These are phyloP conservation scores for Davidsoniella virescens DNA, from an alignment of 2,329 filamentous ascomycete genomes.

Conservation along the genomic window DNA sequence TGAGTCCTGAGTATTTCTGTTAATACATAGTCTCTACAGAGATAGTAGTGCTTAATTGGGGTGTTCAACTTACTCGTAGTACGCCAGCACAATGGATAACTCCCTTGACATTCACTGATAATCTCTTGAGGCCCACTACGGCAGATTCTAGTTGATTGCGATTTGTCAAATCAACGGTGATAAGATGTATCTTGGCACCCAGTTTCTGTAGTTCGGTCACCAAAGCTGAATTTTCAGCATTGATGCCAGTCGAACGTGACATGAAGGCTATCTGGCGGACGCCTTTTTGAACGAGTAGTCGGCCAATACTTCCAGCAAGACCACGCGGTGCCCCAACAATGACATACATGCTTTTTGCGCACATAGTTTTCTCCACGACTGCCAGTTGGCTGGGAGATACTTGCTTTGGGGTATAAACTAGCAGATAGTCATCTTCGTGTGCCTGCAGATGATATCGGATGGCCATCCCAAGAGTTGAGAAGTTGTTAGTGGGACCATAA, in stretches of 20 bases:
- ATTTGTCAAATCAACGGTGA: conserved; percentile 29
- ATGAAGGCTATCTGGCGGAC: conserved; percentile 36
- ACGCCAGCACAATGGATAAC: conserved; percentile 24
- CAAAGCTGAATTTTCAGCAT: conserved; percentile 18
- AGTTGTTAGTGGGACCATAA: no score
- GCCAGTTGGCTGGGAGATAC: conserved; percentile 5
- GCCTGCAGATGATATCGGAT: no score
- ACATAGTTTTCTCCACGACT: conserved; percentile 16
- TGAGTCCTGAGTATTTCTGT: conserved; percentile 16
- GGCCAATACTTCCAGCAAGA: conserved; percentile 36
- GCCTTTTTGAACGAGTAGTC: conserved; percentile 33
- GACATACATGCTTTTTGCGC: conserved; percentile 32
- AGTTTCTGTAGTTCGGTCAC: conserved; percentile 19
- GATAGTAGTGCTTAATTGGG: neutral
- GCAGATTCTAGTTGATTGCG: neutral
- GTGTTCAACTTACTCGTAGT: conserved; percentile 16
- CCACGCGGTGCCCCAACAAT: conserved; percentile 41
- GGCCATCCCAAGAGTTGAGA: no score
- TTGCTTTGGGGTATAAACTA: no score
- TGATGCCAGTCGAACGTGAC: conserved; percentile 29
- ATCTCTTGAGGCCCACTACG: no score
- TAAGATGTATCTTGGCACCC: conserved; percentile 22
- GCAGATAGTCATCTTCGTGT: no score
- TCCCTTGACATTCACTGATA: conserved; percentile 16
- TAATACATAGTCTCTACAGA: neutral